Conservation (phyloP, 306 rosid species). For the Canavalia ensiformis region DNA sequence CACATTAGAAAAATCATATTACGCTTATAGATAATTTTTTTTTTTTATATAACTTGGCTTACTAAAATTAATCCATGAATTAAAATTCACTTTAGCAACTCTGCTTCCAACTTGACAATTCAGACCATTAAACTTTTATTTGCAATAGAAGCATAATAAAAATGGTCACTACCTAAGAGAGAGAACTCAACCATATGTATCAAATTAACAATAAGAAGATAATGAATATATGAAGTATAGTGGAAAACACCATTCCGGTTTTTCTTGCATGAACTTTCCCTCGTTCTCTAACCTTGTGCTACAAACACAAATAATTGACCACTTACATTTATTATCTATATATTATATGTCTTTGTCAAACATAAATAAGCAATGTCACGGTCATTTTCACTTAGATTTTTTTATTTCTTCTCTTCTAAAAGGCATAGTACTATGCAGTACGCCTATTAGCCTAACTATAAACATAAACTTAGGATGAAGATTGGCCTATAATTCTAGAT, state of each 20-base stretch:
- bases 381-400: slow-evolving; percentile 29
- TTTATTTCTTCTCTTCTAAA: background rate
- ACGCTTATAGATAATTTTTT: too few species aligned
- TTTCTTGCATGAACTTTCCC: slow-evolving; percentile 58
- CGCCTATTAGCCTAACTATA: background rate
- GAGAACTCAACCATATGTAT: background rate
- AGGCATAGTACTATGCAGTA: slow-evolving; percentile 32
- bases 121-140: too few species aligned
- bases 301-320: slow-evolving; percentile 10
- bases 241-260: slow-evolving; percentile 75
- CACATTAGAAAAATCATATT: too few species aligned
- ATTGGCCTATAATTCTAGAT: background rate
- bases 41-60: too few species aligned
- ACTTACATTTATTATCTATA: background rate
- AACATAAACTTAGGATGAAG: slow-evolving; percentile 18
- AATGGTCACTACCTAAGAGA: slow-evolving; percentile 2
- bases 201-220: background rate
- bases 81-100: too few species aligned
- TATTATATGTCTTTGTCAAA: background rate
- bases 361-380: slow-evolving; percentile 17
- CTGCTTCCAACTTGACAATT: too few species aligned
- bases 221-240: slow-evolving; percentile 2
- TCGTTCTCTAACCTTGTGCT: slow-evolving; percentile 22
- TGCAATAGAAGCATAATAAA: too few species aligned
- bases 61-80: too few species aligned